Evolutionary conservation across 2,329 filamentous ascomycete genomes (phyloP), one percentile per base, ranked within the genome.

Genomic region (Colletotrichum spinosum): DNA sequence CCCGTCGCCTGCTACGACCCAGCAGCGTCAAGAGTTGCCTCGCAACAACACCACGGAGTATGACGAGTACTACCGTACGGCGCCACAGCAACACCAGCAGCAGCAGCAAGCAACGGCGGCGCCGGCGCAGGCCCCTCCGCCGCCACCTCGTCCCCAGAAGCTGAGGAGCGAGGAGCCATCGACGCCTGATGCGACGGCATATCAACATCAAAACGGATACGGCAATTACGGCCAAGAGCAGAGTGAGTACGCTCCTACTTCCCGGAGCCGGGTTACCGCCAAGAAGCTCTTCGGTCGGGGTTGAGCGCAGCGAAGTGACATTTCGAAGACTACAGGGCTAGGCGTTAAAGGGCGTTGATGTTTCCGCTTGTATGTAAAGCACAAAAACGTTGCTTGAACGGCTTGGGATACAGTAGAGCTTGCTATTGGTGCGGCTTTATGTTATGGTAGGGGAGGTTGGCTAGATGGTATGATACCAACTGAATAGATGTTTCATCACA

Each of bases 101-200:
- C 25, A 25, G 25, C 25, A 25, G 25, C 25, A 25, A 25, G 25
- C 58, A 13, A 33, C 57, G 42, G 50, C n/a, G 0, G 11, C 54
- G n/a, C 63, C 59, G 6, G 10, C 58, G 8, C 65, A 69, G 41
- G 69, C 71, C 3, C 74, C 74, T 7, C 75, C 74, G 1, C 74
- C 75, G 6, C 76, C 75, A 1, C 74, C 74, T 1, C 70, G 76
- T 2, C 76, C 76, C 1, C 75, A 76, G 42, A 77, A 77, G 71
- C 69, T 77, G 33, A 70, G 72, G 37, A 38, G 69, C 0, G 69
- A 72, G n/a, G 70, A 73, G 2, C 51, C 48, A 17, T 41, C 37
- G 10, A 49, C 65, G 8, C 39, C 61, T 11, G 55, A 60, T 6
- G 41, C 46, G n/a, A 17, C 34, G 3, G 46, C 63, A 11, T 61